A percentile compares a stretch with the other conserved stretches of the same genome.
These are phyloP conservation scores for Neocatenulostroma microsporum DNA, from an alignment of 2,329 filamentous ascomycete species.

Conservation along the genomic window DNA sequence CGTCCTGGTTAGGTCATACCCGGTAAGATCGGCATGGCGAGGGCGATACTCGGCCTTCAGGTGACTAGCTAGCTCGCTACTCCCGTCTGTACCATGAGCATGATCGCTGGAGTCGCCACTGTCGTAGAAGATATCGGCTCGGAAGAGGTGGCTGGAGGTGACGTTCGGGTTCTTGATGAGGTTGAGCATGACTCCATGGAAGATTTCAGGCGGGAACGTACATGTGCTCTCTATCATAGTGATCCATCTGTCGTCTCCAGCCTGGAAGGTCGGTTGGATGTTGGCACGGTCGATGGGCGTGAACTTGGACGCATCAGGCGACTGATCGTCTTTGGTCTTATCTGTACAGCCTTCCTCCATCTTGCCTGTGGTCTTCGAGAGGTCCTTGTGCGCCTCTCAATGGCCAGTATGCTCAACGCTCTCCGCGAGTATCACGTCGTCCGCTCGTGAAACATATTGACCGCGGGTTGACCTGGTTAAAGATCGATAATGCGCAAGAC, in stretches of 20 bases:
- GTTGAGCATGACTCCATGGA: conserved; percentile 62
- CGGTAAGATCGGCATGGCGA: conserved; percentile 11
- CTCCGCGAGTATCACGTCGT: too few species aligned
- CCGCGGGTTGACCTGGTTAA: too few species aligned
- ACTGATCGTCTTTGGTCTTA: too few species aligned
- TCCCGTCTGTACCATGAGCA: conserved; percentile 1
- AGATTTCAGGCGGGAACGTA: conserved; percentile 56
- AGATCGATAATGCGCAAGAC: too few species aligned
- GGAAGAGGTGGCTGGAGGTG: conserved; percentile 68
- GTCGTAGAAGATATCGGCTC: conserved; percentile 65
- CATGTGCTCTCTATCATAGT: conserved; percentile 36
- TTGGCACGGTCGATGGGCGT: too few species aligned
- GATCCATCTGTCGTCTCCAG: conserved; percentile 23
- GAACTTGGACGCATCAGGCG: too few species aligned
- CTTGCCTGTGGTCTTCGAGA: too few species aligned
- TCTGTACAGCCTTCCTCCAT: too few species aligned
- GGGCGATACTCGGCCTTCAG: conserved; percentile 35
- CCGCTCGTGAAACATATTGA: too few species aligned
- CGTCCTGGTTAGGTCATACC: conserved; percentile 48
- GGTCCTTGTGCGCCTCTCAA: too few species aligned
- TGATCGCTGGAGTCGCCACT: conserved; percentile 26
- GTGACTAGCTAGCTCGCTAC: conserved; percentile 42
- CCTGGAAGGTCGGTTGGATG: too few species aligned
- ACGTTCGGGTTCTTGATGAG: conserved; percentile 72
- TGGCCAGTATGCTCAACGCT: too few species aligned